Evolutionary conservation across 306 rosid species (phyloP), one percentile per base, ranked within the genome.

Genomic region (Prunus fruticosa): DNA sequence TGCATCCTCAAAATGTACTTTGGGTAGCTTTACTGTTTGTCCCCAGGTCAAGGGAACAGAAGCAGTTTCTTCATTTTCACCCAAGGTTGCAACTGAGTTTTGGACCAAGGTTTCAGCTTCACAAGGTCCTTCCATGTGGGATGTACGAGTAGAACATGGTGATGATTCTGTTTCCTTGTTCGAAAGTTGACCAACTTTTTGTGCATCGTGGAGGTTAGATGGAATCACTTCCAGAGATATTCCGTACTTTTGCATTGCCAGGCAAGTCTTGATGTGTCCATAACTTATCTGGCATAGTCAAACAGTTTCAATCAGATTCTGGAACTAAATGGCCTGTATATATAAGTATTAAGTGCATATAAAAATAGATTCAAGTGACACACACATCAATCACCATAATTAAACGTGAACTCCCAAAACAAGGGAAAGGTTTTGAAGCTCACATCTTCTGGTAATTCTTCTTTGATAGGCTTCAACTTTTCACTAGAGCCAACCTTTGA

Each of bases 401-500:
- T 43, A 52, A 25, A 65, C 53, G 2, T 19, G 72, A 46, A 72
- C 74, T 30, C 8, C 8, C 18, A 67, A 2, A 28, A 81, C 32
- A 76, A 72, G 47, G 67, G 45, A 66, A 77, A 66, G 28, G 49
- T 46, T 60, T 72, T 23, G 28, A 49, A 62, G 85, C 97, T 88
- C 86, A 93, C 98, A 1, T 89, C 86, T 82, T 91, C 98, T 22
- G 90, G 90, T 76, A 93, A 79, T 84, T 91, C 96, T 45, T 87
- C 86, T 83, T 93, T 93, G 76, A 93, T 88, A 79, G 97, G 93
- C 90, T 91, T 93, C 85, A 93, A 67, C 87, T 87, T 93, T 51
- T 93, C 98, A 47, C 38, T 73, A 65, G 92, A 76, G 81, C 98
- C 98, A 75, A 88, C 93, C 86, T 87, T 93, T 50, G 69, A 69